Evolutionary conservation across 208 protist species (phyloP).

Genomic region (Leptomonas seymouri): DNA sequence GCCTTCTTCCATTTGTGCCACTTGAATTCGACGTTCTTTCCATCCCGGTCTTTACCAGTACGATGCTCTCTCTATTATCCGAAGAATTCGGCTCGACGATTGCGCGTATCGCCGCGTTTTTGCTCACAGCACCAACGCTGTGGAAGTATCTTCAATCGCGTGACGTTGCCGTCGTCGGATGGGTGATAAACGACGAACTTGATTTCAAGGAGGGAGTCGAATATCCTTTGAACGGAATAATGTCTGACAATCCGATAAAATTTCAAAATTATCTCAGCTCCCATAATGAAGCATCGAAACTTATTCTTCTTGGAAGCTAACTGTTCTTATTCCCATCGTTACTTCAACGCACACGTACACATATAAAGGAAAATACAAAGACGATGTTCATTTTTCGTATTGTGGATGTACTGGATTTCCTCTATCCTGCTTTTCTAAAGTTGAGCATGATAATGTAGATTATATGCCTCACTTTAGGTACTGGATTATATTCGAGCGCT

Average conservation of each 20-base stretch:
- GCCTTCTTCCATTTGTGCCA: constrained; percentile 61
- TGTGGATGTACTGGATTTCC: too few species aligned
- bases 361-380: too few species aligned
- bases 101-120: constrained; percentile 24
- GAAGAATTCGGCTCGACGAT: constrained; percentile 27
- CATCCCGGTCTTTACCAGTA: constrained; percentile 65
- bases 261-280: constrained; percentile 13
- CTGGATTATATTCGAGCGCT: too few species aligned
- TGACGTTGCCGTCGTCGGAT: constrained; percentile 72
- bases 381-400: too few species aligned
- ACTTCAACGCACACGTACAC: constrained; percentile 9
- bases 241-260: constrained; percentile 66
- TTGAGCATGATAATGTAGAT: too few species aligned
- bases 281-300: constrained; percentile 4
- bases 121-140: constrained; percentile 60
- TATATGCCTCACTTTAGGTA: too few species aligned
- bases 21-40: constrained; percentile 78
- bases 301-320: constrained; percentile 5
- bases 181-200: constrained; percentile 73
- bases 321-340: constrained; percentile 1
- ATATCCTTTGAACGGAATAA: constrained; percentile 73
- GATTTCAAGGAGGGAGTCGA: constrained; percentile 58
- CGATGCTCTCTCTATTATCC: constrained; percentile 32
- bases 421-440: too few species aligned
- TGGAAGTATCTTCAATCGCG: constrained; percentile 78